Base-by-base conservation (phyloP, 352 stramenopile species). In the Blastocystis sp. region DNA sequence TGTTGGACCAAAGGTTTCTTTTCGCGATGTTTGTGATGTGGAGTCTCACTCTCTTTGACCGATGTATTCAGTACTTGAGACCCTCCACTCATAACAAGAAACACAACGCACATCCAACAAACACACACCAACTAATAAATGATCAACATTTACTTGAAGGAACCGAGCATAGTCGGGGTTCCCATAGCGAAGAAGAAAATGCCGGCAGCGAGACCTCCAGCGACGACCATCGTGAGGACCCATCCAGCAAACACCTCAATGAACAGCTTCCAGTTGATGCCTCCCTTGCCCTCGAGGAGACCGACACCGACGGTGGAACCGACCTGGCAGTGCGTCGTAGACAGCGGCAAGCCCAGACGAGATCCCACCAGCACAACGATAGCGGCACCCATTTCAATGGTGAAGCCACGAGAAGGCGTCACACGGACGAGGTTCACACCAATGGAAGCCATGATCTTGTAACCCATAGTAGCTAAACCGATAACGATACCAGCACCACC, bases 271-370 rank as follows among this genome's bases (percentile, higher is more conserved):
- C 63, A 81, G 85, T 92, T 92, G 50, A 92, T 67, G n/a, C 81
- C 90, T 2, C 69, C 62, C n/a, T 63, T 66, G n/a, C 90, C 90
- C 63, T 90, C 88, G 10, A 91, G 88, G 9, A 93, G 80, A 45
- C 91, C 91, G 16, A 94, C 90, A 62, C 91, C 93, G 6, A 93
- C 67, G 39, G 93, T 93, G 39, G 93, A 91, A 62, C 93, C 93
- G 1, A 95, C 92, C 76, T 94, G 92, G 77, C 92, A 94, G 79
- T 95, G 93, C 16, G 93, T 95, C 41, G 93, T 93, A 16, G 91
- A 94, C 39, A 94, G 91, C 1, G 92, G 91, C 50, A 93, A 63
- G 1, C 91, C 90, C 6, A 93, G 88, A 51, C 93, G 63, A 26
- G 93, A 93, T 12, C 90, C 91, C 21, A 94, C 79, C 24, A 94